Evolutionary conservation across 768 basidiomycete genomes (phyloP), one percentile per base, ranked within the genome.

Genomic region (Leccinum sublutescens): DNA sequence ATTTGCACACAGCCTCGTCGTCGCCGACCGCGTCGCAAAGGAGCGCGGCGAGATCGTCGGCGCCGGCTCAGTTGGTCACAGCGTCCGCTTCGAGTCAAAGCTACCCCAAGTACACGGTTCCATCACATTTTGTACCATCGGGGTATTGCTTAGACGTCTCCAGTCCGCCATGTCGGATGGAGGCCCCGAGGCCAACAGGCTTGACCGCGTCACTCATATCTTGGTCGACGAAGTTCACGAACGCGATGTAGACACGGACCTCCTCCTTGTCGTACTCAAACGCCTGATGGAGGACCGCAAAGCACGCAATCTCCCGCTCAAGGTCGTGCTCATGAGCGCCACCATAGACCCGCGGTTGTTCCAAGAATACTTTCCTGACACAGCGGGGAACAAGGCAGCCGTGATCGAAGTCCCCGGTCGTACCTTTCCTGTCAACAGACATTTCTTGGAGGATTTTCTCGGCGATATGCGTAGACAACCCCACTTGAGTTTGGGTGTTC

Each of bases 181-280:
- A 21, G 71, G 69, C 31, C 54, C 65, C 27, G 57, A 34, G 4
- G 76, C 74, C 36, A 61, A 76, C 34, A 69, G 60, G 68, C 75
- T 96, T 59, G 93, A 95, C 65, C 79, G 85, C 54, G 80, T 96
- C 54, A 93, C 93, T 9, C 95, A 97, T 71, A 84, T 98, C 58
- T 74, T 97, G 49, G 93, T 98, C 27, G 95, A 98, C 71, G 95
- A 98, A 76, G 95, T 94, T 4, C 95, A 98, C 72, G 95, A 97
- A 74, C 88, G 95, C 29, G 93, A 96, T 64, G 85, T 96, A 59
- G 94, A 97, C 68, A 95, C 93, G 0, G 95, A 97, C 73, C 76
- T 97, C 23, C 76, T 94, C 47, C 82, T 98, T 17, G 91, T 94
- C 58, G 92, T 95, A 5, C 81, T 98, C 56, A 95, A 95, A 73